Conservation (phyloP, 495 filamentous ascomycete species). For the Hypoxylon cercidicola region DNA sequence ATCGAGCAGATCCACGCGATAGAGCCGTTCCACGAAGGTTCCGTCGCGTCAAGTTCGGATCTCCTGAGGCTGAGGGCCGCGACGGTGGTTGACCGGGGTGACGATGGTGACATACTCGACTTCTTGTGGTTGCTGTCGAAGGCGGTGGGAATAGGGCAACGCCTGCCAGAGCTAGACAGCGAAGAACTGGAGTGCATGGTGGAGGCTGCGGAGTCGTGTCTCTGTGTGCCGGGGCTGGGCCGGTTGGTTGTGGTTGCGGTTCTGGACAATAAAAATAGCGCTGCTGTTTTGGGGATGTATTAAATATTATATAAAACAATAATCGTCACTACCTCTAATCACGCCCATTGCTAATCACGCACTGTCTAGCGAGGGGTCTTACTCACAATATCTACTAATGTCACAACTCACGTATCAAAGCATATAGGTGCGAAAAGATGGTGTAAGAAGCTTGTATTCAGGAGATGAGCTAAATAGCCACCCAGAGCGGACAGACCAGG, state of each 20-base stretch:
- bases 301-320: too few relatives aligned
- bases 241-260: constrained; percentile 19
- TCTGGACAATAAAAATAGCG: constrained; percentile 16
- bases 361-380: too few relatives aligned
- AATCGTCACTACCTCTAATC: too few relatives aligned
- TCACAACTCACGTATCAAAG: too few relatives aligned
- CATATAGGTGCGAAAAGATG: too few relatives aligned
- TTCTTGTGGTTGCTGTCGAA: constrained; percentile 30
- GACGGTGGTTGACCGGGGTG: constrained; percentile 37
- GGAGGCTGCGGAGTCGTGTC: constrained; percentile 22
- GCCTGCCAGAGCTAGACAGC: constrained; percentile 12
- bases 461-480: too few relatives aligned
- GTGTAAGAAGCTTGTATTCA: too few relatives aligned
- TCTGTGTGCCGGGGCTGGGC: constrained; percentile 17
- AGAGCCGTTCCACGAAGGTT: constrained; percentile 23
- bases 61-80: constrained; percentile 28
- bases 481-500: too few relatives aligned
- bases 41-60: constrained; percentile 38
- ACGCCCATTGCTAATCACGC: too few relatives aligned
- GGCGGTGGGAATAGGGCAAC: constrained; percentile 20
- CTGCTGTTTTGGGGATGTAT: constrained; percentile 11
- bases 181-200: constrained; percentile 10
- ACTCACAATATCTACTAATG: too few relatives aligned
- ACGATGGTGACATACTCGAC: constrained; percentile 26
- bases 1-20: constrained; percentile 34